Base-by-base conservation (phyloP, 352 stramenopile species). In the Blastocystis hominis region DNA sequence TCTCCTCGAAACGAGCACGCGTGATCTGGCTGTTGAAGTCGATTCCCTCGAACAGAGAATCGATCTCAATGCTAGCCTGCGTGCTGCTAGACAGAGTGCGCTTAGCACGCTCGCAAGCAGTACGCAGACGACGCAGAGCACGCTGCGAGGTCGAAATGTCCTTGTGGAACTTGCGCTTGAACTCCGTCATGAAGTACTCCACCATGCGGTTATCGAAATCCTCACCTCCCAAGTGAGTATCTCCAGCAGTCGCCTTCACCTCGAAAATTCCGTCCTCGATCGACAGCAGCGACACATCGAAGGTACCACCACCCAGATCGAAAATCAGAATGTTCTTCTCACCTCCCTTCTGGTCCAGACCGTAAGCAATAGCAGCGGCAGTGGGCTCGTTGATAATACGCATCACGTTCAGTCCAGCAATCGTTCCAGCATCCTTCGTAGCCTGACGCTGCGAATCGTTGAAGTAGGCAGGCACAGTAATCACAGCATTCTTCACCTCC, bases 1-100 rank as follows among this genome's bases (percentile, higher is more conserved):
- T 91, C 88, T 98, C 95, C 90, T 98, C 96, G 89, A 98, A 98
- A 81, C 95, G 91, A 34, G 95, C 94, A 88, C 96, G 94, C 84
- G 95, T 98, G 62, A 98, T 94, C 90, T 98, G 94, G 90, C 95
- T 97, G 3, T 36, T 2, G 9, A 15, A 34, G 1, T 77, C 66
- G 38, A 30, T 55, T 30, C 47, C 66, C 3, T 38, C 36, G 34
- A 54, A 38, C 6, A 7, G 13, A 0, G 66, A 46, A 10, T 40
- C 24, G 10, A 68, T 53, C 97, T 91, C 98, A 95, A 69, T 98
- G 34, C 54, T 46, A 20, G 34, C 9, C 38, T 59, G 38, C 50
- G 66, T 55, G 4, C 50, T 9, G 50, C 24, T 46, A 2, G 54
- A 55, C 34, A 68, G 66, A 3, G 55, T 68, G 0, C 13, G 7